Conservation (phyloP, 257 asterid species). For the Lavandula angustifolia region DNA sequence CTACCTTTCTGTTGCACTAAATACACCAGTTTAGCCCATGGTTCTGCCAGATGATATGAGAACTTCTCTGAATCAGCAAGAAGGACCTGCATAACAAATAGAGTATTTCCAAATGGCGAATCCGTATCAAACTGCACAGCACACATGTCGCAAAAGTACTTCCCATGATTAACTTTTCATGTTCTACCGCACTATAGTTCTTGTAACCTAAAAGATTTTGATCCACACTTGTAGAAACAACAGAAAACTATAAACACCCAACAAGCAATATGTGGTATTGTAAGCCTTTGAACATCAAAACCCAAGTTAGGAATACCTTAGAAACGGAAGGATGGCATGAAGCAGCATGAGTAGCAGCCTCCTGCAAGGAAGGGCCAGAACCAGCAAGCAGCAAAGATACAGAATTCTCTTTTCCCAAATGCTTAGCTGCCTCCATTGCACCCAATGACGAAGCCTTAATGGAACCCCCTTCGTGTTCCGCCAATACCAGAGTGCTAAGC, state of each 20-base stretch:
- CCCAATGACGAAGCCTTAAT: slow-evolving; percentile 68
- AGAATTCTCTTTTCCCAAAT: slow-evolving; percentile 58
- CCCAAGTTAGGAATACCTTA: slow-evolving; percentile 42
- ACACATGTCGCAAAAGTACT: slow-evolving; percentile 4
- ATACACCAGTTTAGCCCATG: slow-evolving; percentile 86
- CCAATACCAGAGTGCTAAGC: slow-evolving; percentile 86
- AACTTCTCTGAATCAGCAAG: slow-evolving; percentile 87
- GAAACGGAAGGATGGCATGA: slow-evolving; percentile 77
- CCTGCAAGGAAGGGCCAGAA: slow-evolving; percentile 71
- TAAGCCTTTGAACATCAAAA: slow-evolving; percentile 29
- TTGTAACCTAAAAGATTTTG: neutral
- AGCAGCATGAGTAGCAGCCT: slow-evolving; percentile 82
- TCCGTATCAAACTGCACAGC: slow-evolving; percentile 4
- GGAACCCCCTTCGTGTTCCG: slow-evolving; percentile 76
- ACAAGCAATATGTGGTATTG: neutral
- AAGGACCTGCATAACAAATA: slow-evolving; percentile 61
- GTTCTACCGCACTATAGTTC: neutral
- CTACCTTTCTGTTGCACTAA: slow-evolving; percentile 70
- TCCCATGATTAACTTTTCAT: neutral
- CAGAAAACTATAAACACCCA: neutral
- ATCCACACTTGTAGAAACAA: neutral
- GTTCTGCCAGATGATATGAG: slow-evolving; percentile 75
- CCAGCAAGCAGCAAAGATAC: slow-evolving; percentile 83
- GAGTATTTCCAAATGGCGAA: neutral
- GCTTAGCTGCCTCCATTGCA: slow-evolving; percentile 87